Evolutionary conservation across 2,329 filamentous ascomycete genomes (phyloP), one percentile per base, ranked within the genome.

Genomic region (Alternaria solani): DNA sequence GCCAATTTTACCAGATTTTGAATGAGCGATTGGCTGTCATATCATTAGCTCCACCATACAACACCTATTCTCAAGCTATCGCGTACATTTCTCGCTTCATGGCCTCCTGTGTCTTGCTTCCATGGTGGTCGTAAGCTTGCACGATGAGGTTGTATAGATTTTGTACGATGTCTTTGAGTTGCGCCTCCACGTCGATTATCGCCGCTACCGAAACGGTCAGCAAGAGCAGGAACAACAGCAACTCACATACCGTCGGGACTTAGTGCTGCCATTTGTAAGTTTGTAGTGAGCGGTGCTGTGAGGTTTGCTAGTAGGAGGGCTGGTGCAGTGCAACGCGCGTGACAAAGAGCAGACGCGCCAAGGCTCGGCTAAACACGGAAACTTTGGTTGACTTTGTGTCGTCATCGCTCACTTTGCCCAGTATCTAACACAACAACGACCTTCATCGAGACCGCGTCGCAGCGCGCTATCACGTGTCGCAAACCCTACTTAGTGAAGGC

Each of bases 131-230:
- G 71, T 87, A 83, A 30, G 84, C 83, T 75, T 89, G 86, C 44
- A 87, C 84, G 51, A 84, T 81, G 41, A 85, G 77, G 64, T 87
- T 83, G 79, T 86, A 89, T 52, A 89, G 82, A 67, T 87, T 85
- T 67, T 87, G 85, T 64, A 89, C 87, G 59, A 88, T 84, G 46
- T 84, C 82, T 76, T 87, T 88, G 54, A 89, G 79, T 66, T 87
- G 84, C 48, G 79, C 83, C 85, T 78, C 74, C 16, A 74, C 75
- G 3, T 68, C 42, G 23, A 62, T 54, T 46, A 71, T 62, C 41
- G 68, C 62, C 41, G 42, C 67, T 65, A 39, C 34, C 42, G 23
- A 38, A 4, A 28, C 23, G 14, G 25, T 66, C 16, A 61, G 61
- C 43, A 48, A n/a, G 12, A 16, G 26, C 30, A 11, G 5, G 28